A percentile compares a stretch with the other conserved stretches of the same genome.
These are phyloP conservation scores for Triglochin maritima DNA, from an alignment of 106 monocot genomes.

Conservation along the genomic window DNA sequence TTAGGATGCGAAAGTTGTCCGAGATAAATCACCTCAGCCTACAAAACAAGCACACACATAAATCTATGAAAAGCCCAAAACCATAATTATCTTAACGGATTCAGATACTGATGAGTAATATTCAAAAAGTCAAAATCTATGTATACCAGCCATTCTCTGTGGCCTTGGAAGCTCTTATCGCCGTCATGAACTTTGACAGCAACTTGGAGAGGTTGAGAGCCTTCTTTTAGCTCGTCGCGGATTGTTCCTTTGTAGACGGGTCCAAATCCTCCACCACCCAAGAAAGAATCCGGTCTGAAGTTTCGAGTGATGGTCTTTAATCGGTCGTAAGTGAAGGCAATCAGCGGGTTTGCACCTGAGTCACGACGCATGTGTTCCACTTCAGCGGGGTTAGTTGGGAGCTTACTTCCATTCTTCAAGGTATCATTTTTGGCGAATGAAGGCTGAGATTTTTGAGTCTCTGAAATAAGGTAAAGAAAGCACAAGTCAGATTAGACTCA, in stretches of 20 bases:
- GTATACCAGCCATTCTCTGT: slow-evolving; percentile 80
- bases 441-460: slow-evolving; percentile 20
- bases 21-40: slow-evolving; percentile 47
- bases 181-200: slow-evolving; percentile 88
- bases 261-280: slow-evolving; percentile 79
- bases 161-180: slow-evolving; percentile 60
- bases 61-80: background rate
- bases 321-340: slow-evolving; percentile 52
- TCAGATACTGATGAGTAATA: no score
- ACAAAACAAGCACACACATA: slow-evolving; percentile 13
- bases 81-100: background rate
- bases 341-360: slow-evolving; percentile 31
- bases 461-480: slow-evolving; percentile 6
- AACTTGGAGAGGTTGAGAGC: slow-evolving; percentile 35
- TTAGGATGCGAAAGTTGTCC: slow-evolving; percentile 59
- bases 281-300: slow-evolving; percentile 46
- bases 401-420: slow-evolving; percentile 10
- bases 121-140: no score
- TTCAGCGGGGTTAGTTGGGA: slow-evolving; percentile 56
- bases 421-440: slow-evolving; percentile 15
- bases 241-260: slow-evolving; percentile 61
- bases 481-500: background rate
- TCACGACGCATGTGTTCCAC: slow-evolving; percentile 50
- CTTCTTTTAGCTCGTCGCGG: slow-evolving; percentile 34
- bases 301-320: slow-evolving; percentile 49